Evolutionary conservation across 2,329 filamentous ascomycete species (phyloP).

Genomic region (Trichoderma oligosporum): DNA sequence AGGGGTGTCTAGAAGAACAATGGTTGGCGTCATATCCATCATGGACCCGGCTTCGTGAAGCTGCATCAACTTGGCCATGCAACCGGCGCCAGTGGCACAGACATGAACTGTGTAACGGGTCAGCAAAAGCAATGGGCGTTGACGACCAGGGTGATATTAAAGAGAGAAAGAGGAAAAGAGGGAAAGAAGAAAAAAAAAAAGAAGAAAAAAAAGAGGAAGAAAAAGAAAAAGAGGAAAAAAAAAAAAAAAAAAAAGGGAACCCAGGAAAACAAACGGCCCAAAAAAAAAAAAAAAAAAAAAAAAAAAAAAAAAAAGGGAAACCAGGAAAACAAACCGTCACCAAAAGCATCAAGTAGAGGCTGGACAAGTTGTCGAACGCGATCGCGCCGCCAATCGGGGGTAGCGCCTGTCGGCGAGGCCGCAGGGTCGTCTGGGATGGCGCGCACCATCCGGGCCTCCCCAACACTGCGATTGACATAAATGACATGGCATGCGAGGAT

Average conservation of each 20-base stretch:
- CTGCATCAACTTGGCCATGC: slow-evolving; percentile 50
- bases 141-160: background rate
- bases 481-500: slow-evolving; percentile 55
- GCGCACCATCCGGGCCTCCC: slow-evolving; percentile 43
- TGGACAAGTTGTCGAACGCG: slow-evolving; percentile 45
- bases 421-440: slow-evolving; percentile 24
- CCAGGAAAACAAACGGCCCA: slow-evolving; percentile 43
- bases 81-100: slow-evolving; percentile 51
- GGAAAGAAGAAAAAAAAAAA: too few species aligned
- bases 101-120: slow-evolving; percentile 45
- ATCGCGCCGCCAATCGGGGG: slow-evolving; percentile 35
- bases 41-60: slow-evolving; percentile 49
- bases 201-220: too few species aligned
- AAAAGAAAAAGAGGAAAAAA: slow-evolving; percentile 17
- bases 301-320: background rate
- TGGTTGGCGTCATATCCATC: slow-evolving; percentile 52
- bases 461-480: slow-evolving; percentile 55
- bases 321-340: slow-evolving; percentile 43
- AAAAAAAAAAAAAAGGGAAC: slow-evolving; percentile 26
- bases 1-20: slow-evolving; percentile 56
- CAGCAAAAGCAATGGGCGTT: slow-evolving; percentile 21
- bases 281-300: background rate
- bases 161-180: background rate
- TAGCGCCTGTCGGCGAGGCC: slow-evolving; percentile 22
- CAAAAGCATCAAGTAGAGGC: slow-evolving; percentile 52